A percentile compares a stretch with the other conserved stretches of the same genome.
These are phyloP conservation scores for Emiliania huxleyi DNA, from an alignment of 78 protist species.

Conservation along the genomic window DNA sequence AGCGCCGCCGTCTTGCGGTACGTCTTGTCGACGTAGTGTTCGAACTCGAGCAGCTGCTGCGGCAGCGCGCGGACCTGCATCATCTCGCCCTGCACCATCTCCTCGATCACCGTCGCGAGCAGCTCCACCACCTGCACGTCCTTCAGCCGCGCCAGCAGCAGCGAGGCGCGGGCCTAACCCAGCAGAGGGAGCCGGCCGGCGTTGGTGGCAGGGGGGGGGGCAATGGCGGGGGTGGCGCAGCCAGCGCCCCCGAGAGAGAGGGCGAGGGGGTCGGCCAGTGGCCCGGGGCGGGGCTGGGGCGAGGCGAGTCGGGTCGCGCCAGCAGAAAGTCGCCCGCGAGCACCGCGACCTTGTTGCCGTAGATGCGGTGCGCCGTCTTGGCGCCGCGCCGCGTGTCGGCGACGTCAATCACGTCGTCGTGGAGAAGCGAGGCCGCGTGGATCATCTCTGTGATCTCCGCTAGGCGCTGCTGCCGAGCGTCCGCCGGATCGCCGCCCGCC, in stretches of 20 bases:
- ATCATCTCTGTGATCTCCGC: constrained; percentile 86
- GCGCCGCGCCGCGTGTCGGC: constrained; percentile 62
- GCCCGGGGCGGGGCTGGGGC: constrained; percentile 33
- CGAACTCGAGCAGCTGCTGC: constrained; percentile 29
- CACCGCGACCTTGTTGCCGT: constrained; percentile 68
- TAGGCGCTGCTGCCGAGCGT: background rate
- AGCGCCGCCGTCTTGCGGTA: constrained; percentile 86
- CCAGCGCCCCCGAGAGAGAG: background rate
- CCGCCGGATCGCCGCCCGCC: background rate
- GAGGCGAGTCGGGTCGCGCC: too few species aligned
- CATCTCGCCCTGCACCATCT: constrained; percentile 86
- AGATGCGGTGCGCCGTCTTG: constrained; percentile 26
- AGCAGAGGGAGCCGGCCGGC: too few species aligned
- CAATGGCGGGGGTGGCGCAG: constrained; percentile 44
- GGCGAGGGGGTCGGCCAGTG: constrained; percentile 25
- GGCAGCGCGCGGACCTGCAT: constrained; percentile 64
- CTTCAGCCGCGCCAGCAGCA: constrained; percentile 26
- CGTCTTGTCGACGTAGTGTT: constrained; percentile 77
- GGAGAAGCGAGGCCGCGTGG: constrained; percentile 87
- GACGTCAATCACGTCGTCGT: constrained; percentile 86
- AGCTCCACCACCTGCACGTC: constrained; percentile 24
- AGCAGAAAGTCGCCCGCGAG: constrained; percentile 81
- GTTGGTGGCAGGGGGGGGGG: constrained; percentile 20
- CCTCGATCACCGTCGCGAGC: constrained; percentile 65
- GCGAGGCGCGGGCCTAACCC: constrained; percentile 40